Percentiles rank a stretch among this genome's conserved stretches.
phyloP scores from a whole-genome alignment of 2,329 filamentous ascomycete genomes.

The Didymella pomorum region DNA sequence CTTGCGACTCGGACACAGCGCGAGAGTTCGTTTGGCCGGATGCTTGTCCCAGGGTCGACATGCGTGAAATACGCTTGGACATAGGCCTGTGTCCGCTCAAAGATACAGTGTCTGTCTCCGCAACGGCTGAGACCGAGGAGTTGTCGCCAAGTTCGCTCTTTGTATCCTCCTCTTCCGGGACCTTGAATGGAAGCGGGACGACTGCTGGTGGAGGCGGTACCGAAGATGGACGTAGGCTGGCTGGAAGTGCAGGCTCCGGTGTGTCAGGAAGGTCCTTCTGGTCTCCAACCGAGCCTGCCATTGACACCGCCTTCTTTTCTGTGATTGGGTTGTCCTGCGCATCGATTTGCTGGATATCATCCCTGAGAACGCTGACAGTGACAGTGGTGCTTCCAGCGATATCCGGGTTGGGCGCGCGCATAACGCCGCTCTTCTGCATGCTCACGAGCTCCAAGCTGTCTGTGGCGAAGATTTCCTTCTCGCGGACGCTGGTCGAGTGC shows the following conservation, averaged over 20 bases:
- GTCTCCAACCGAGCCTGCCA: background rate
- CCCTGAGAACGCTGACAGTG: slow-evolving; percentile 63
- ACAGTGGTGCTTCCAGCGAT: slow-evolving; percentile 53
- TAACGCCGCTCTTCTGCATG: slow-evolving; percentile 57
- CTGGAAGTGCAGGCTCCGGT: slow-evolving; percentile 17
- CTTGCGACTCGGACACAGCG: slow-evolving; percentile 43
- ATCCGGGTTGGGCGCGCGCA: slow-evolving; percentile 46
- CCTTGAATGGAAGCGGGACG: slow-evolving; percentile 70
- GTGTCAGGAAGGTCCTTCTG: slow-evolving; percentile 15
- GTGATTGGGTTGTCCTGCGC: slow-evolving; percentile 38
- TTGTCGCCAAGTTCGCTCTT: slow-evolving; percentile 58
- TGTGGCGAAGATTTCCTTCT: slow-evolving; percentile 52
- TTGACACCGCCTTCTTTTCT: slow-evolving; percentile 7
- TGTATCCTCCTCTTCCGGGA: slow-evolving; percentile 60
- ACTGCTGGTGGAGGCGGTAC: slow-evolving; percentile 62
- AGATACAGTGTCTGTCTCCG: slow-evolving; percentile 33
- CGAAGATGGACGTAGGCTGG: slow-evolving; percentile 40
- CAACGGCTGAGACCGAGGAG: slow-evolving; percentile 66
- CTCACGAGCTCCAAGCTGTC: slow-evolving; percentile 65
- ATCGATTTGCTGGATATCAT: slow-evolving; percentile 55
- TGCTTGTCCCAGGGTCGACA: slow-evolving; percentile 40
- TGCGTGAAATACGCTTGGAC: slow-evolving; percentile 49
- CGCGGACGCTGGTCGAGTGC: slow-evolving; percentile 43
- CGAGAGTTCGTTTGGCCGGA: slow-evolving; percentile 29
- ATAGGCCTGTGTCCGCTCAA: slow-evolving; percentile 30